Base-by-base conservation (phyloP, 176 grass and related monocot genomes). In the Carex kokanica region DNA sequence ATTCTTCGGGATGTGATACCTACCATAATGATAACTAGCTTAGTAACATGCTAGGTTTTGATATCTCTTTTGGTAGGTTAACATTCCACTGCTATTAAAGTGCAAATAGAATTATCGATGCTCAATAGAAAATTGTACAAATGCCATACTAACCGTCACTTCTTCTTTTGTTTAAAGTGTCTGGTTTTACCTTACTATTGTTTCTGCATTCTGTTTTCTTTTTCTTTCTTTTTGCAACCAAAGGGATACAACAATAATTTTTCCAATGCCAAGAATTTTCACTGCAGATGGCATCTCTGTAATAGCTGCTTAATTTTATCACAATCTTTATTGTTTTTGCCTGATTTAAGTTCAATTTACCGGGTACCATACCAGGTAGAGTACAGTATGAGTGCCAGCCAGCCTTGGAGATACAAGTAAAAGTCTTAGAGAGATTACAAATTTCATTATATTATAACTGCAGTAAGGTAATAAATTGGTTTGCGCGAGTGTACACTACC, bases 1-100 rank as follows among this genome's bases (percentile, higher is more conserved):
- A 20, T 60, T 47, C 29, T 74, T 60, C 24, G 82, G 87, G 14
- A 84, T 80, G 18, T 27, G 25, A 40, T 80, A 84, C 47, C 80
- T 82, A 20, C 8, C 34, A 14, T 27, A 10, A 82, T 47, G 7
- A 64, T 17, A 82, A 82, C 36, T 64, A 43, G 6, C 40, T 60
- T 21, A 41, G 38, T 9, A 81, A 41, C 18, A 81, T 63, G n/a
- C 16, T 20, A 61, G 9, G 78, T 81, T 43, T 23, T 54, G 31
- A 45, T 74, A 20, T 74, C 3, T 45, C 32, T 74, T 21, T 21
- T 65, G 25, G 63, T 14, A 65, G 11, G 27, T 65, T 32, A 32
- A 16, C 27, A 21, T 65, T 34, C 8, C 8, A 29, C 11, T 14
- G 0, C 61, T 64, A 64, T 14, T 14, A 5, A 65, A 32, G 27